Evolutionary conservation across 257 asterid genomes (phyloP), one percentile per base, ranked within the genome.

Genomic region (Galeopsis tetrahit): DNA sequence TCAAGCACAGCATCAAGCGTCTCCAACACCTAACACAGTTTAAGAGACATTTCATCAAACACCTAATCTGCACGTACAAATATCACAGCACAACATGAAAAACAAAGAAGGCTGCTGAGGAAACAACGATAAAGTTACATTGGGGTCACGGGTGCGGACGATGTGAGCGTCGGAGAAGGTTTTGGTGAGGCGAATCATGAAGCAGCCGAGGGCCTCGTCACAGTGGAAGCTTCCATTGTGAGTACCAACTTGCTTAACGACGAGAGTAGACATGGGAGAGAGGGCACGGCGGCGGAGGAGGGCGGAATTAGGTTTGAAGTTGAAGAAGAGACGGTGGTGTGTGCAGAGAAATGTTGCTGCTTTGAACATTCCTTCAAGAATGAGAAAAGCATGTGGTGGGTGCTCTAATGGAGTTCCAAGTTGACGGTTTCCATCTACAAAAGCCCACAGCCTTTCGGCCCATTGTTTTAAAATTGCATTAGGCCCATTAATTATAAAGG

Each of bases 181-280:
- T 14, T 82, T 68, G 3, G 97, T 87, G 66, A 88, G 97, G 72
- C 98, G 97, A 74, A 93, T 90, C 95, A 93, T 90, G 81, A 88
- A 93, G 89, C 98, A 90, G 63, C 96, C 98, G 8, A 90, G 96
- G 79, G 93, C 98, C 77, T 93, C 98, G 79, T 93, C 98, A 70
- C 98, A 93, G 84, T 90, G 97, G 82, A 93, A 90, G 85, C 96
- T 90, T n/a, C 98, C 97, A 61, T 90, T 82, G 87, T 93, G 97
- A 32, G 98, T 93, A 28, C 98, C 97, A 21, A 93, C 90, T 63
- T 82, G 85, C 78, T 87, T 90, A 7, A 77, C 74, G 70, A 84
- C 71, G 58, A 85, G 66, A 63, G 84, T 48, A 32, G 96, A 86
- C 96, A 91, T 89, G 66, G 70, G 8, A 7, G 89, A 71, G 48